Evolutionary conservation across 768 basidiomycete species (phyloP).

Genomic region (Pisolithus orientalis): DNA sequence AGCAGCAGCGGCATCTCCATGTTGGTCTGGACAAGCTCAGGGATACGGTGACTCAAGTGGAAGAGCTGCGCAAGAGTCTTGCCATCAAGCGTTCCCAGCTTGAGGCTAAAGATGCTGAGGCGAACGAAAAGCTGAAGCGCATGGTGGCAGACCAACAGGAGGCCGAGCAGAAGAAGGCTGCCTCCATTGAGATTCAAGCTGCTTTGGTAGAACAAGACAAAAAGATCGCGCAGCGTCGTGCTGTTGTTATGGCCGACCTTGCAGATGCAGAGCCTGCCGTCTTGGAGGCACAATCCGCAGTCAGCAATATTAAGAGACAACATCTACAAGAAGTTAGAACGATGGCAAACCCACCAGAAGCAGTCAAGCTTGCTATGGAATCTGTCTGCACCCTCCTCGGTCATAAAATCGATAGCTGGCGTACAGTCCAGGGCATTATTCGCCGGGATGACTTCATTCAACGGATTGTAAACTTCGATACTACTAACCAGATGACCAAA

Average conservation of each 20-base stretch:
- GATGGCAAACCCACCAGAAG: constrained; percentile 98
- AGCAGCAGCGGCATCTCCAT: constrained; percentile 97
- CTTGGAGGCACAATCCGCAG: constrained; percentile 90
- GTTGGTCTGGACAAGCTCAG: constrained; percentile 95
- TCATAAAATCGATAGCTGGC: constrained; percentile 96
- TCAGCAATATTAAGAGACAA: constrained; percentile 92
- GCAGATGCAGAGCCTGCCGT: constrained; percentile 98
- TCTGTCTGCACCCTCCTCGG: constrained; percentile 95
- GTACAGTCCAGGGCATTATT: constrained; percentile 90
- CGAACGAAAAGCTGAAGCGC: constrained; percentile 93
- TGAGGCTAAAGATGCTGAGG: constrained; percentile 89
- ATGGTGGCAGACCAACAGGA: constrained; percentile 99
- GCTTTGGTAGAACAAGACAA: constrained; percentile 89
- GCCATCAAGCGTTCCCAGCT: constrained; percentile 91
- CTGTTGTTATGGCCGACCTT: constrained; percentile 89
- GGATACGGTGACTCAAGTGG: constrained; percentile 94
- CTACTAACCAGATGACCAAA: constrained; percentile 84
- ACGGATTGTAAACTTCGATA: constrained; percentile 94
- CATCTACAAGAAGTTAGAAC: constrained; percentile 95
- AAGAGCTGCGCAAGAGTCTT: constrained; percentile 90
- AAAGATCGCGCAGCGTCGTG: constrained; percentile 79
- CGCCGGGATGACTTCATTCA: constrained; percentile 96
- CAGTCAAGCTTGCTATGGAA: constrained; percentile 97
- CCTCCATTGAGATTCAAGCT: constrained; percentile 93
- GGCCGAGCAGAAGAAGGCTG: constrained; percentile 96